Percentiles rank a stretch among this genome's conserved stretches.
phyloP scores from a whole-genome alignment of 805 yeast genomes.

The Candida ipomoeae region DNA sequence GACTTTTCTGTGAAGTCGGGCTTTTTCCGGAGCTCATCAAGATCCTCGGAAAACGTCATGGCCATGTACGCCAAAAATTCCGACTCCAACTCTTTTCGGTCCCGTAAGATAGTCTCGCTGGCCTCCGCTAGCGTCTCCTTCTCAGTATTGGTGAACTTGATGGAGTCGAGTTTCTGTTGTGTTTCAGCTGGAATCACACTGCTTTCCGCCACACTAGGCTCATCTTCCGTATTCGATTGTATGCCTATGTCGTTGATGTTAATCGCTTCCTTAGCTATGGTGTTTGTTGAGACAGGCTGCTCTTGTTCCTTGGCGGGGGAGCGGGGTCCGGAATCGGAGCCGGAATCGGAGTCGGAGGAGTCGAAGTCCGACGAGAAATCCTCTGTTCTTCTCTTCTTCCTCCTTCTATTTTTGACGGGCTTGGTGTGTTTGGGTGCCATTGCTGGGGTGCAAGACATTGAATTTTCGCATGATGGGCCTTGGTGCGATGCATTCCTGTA shows the following conservation, averaged over 20 bases:
- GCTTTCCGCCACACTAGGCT: constrained; percentile 2
- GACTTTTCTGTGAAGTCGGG: constrained; percentile 61
- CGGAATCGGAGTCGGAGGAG: constrained; percentile 32
- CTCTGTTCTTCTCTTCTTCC: constrained; percentile 81
- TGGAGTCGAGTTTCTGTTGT: constrained; percentile 18
- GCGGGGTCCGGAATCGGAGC: constrained; percentile 24
- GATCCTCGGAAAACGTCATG: constrained; percentile 54
- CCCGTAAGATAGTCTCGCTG: constrained; percentile 23
- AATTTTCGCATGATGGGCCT: constrained; percentile 1
- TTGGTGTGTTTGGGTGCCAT: constrained; percentile 12
- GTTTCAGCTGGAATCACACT: constrained; percentile 17
- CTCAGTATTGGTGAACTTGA: constrained; percentile 25
- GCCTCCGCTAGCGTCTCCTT: constrained; percentile 18
- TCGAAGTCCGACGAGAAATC: constrained; percentile 57
- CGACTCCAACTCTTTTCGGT: constrained; percentile 40
- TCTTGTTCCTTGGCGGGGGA: neutral
- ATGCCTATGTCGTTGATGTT: constrained; percentile 31
- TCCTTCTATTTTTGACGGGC: constrained; percentile 39
- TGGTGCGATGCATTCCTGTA: constrained; percentile 1
- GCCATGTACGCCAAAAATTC: constrained; percentile 55
- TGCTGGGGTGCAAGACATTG: neutral
- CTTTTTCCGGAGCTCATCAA: constrained; percentile 54
- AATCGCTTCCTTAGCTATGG: constrained; percentile 22
- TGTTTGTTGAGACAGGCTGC: neutral
- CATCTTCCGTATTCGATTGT: constrained; percentile 21